phyloP scores from a whole-genome alignment of 2,329 filamentous ascomycete genomes.

The Dactylella cylindrospora region DNA sequence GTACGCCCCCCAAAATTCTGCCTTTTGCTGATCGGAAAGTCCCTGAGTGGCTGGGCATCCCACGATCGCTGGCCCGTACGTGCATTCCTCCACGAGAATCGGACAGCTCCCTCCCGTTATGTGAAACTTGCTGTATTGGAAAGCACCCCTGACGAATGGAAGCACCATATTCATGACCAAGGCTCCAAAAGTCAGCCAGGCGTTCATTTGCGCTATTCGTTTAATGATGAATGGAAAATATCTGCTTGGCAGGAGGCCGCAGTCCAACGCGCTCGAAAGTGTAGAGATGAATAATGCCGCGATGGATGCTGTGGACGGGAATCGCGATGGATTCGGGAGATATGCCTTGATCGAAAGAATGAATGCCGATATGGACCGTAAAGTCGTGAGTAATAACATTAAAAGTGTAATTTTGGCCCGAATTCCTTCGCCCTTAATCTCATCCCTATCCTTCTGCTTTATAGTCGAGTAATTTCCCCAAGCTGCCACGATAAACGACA shows the following conservation, averaged over 20 bases:
- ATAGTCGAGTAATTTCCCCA: slow-evolving; percentile 38
- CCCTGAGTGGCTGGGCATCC: slow-evolving; percentile 12
- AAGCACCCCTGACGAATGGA: slow-evolving; percentile 11
- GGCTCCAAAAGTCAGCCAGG: slow-evolving; percentile 17
- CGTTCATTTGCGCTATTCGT: slow-evolving; percentile 24
- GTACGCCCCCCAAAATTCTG: slow-evolving; percentile 13
- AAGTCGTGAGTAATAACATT: slow-evolving; percentile 25
- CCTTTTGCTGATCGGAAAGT: slow-evolving; percentile 5
- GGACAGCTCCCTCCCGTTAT: slow-evolving; percentile 22
- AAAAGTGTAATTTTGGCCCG: slow-evolving; percentile 24
- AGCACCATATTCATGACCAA: slow-evolving; percentile 26
- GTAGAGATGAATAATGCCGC: slow-evolving; percentile 29
- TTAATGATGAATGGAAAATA: slow-evolving; percentile 21
- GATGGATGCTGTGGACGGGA: slow-evolving; percentile 21
- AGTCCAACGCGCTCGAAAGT: slow-evolving; percentile 34
- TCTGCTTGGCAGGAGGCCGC: slow-evolving; percentile 10
- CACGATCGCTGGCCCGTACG: slow-evolving; percentile 7
- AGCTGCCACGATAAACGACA: slow-evolving; percentile 17
- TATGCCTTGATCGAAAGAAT: slow-evolving; percentile 33
- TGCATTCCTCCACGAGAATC: slow-evolving; percentile 8
- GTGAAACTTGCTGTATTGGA: slow-evolving; percentile 13
- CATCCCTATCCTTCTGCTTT: slow-evolving; percentile 29
- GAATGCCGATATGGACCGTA: slow-evolving; percentile 31
- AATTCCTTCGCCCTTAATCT: slow-evolving; percentile 24
- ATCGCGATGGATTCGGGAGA: slow-evolving; percentile 5